Conservation (phyloP, 306 rosid species). For the Echinosophora koreensis region DNA sequence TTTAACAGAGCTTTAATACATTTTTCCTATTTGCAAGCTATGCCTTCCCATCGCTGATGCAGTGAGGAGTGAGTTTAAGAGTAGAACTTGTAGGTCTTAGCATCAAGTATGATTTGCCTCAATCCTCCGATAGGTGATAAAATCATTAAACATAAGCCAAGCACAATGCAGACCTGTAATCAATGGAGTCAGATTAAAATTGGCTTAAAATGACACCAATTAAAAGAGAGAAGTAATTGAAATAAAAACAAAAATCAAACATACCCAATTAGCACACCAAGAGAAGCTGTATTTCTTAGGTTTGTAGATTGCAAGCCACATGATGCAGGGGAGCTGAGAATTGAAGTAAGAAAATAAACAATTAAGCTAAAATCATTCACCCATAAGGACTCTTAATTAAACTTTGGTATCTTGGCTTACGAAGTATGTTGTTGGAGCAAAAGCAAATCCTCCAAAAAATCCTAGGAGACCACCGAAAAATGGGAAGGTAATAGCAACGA, state of each 20-base stretch:
- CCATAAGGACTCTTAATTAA: neutral
- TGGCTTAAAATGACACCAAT: neutral
- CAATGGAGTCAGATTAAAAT: conserved; percentile 14
- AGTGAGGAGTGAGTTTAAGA: conserved; percentile 44
- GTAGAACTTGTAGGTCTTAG: conserved; percentile 71
- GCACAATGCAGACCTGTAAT: conserved; percentile 75
- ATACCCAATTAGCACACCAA: conserved; percentile 84
- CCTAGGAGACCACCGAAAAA: conserved; percentile 78
- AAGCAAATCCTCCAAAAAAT: conserved; percentile 90
- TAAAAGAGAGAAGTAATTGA: conserved; percentile 16
- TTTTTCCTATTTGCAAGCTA: conserved; percentile 2
- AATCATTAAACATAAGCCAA: conserved; percentile 71
- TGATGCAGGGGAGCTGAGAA: conserved; percentile 86
- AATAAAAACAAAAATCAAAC: conserved; percentile 29
- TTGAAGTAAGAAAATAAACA: neutral
- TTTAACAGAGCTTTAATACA: neutral
- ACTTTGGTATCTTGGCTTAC: conserved; percentile 54
- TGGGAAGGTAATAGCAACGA: conserved; percentile 76
- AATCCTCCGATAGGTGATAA: conserved; percentile 83
- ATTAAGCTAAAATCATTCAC: neutral
- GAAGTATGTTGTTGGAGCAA: conserved; percentile 88
- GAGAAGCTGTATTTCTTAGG: conserved; percentile 76
- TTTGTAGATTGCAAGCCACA: conserved; percentile 87
- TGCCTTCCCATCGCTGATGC: neutral
- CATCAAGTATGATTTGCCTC: conserved; percentile 67